A percentile compares a stretch with the other conserved stretches of the same genome.
Conservation (phyloP, 495 filamentous ascomycete species). For the Neurospora sp. region DNA sequence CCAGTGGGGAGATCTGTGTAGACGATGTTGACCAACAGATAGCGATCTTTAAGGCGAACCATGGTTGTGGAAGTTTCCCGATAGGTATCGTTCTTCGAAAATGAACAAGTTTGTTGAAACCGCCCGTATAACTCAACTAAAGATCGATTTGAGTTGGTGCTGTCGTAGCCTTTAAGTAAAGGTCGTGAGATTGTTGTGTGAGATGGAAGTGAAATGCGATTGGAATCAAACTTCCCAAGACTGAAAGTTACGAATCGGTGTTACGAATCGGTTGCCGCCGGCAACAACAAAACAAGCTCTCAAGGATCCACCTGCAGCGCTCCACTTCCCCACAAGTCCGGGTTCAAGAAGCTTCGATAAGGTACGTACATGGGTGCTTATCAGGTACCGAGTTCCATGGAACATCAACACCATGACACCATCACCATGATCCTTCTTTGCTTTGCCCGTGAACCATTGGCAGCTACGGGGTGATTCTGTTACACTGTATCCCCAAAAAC, state of each 20-base stretch:
- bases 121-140: background rate
- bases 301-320: background rate
- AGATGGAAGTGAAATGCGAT: background rate
- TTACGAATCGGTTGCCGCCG: background rate
- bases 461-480: background rate
- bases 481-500: background rate
- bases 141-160: background rate
- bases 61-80: constrained; percentile 36
- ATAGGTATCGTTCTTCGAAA: background rate
- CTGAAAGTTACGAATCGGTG: background rate
- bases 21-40: constrained; percentile 83
- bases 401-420: background rate
- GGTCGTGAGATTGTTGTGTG: background rate
- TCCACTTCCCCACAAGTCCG: background rate
- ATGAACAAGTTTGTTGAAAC: background rate
- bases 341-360: background rate
- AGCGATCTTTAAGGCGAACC: constrained; percentile 93
- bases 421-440: background rate
- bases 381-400: background rate
- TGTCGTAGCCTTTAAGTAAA: background rate
- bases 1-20: constrained; percentile 53
- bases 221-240: background rate
- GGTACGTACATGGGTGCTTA: background rate
- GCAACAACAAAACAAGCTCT: background rate
- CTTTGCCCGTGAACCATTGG: background rate